phyloP scores from a whole-genome alignment of 768 basidiomycete genomes.

The Boletus reticulatus region DNA sequence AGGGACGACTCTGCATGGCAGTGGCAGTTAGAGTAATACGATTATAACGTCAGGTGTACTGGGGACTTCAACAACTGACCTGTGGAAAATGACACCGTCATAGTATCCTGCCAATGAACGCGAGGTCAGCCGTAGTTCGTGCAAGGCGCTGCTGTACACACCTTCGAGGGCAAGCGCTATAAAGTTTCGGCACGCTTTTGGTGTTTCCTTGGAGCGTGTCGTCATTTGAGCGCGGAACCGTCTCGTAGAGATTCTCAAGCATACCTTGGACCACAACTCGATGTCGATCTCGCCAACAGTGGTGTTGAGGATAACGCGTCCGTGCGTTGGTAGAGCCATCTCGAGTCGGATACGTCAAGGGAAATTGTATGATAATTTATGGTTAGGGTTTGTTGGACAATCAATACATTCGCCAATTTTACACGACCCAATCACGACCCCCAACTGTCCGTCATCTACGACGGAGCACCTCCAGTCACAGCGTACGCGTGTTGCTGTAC shows the following conservation, averaged over 20 bases:
- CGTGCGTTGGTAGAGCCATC: slow-evolving; percentile 85
- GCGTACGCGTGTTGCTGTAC: slow-evolving; percentile 23
- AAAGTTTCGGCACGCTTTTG: slow-evolving; percentile 92
- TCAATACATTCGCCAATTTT: not conserved
- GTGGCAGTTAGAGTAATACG: no score
- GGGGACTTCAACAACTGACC: slow-evolving; percentile 44
- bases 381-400: slow-evolving; percentile 20
- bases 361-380: slow-evolving; percentile 1
- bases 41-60: not conserved
- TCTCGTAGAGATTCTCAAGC: slow-evolving; percentile 2
- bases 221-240: not conserved
- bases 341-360: not conserved
- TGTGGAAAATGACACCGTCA: slow-evolving; percentile 92
- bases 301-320: slow-evolving; percentile 84
- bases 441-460: slow-evolving; percentile 3
- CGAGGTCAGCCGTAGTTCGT: slow-evolving; percentile 5
- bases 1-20: slow-evolving; percentile 65
- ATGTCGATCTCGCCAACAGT: slow-evolving; percentile 87
- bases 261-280: slow-evolving; percentile 89
- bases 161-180: slow-evolving; percentile 88
- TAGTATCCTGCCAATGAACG: slow-evolving; percentile 71
- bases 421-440: not conserved
- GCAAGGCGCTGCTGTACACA: slow-evolving; percentile 37
- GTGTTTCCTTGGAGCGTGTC: slow-evolving; percentile 65
- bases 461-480: slow-evolving; percentile 17